Evolutionary conservation across 2,329 filamentous ascomycete species (phyloP).

Genomic region (Penicillium sp.): DNA sequence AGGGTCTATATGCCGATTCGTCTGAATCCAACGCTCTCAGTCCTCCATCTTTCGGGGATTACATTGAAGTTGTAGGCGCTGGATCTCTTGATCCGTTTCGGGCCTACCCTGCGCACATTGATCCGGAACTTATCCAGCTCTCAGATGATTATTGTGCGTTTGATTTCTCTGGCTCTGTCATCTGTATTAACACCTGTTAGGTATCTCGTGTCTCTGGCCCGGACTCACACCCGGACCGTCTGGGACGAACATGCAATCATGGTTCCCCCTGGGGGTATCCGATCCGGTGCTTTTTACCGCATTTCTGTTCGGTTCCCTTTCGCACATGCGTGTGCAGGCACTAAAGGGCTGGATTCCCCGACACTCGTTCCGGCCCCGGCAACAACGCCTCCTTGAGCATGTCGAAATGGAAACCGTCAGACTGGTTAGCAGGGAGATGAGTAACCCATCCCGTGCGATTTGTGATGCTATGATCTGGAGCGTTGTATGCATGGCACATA

Average conservation of each 20-base stretch:
- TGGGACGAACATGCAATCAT: conserved; percentile 21
- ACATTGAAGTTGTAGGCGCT: conserved; percentile 29
- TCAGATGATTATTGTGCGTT: conserved; percentile 36
- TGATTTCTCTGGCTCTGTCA: not conserved
- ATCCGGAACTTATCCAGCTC: conserved; percentile 29
- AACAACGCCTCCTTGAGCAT: conserved; percentile 31
- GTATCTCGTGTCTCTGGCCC: conserved; percentile 35
- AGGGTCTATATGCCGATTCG: not conserved
- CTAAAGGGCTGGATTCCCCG: conserved; percentile 31
- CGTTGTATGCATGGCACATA: conserved; percentile 42
- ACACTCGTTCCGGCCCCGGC: conserved; percentile 25
- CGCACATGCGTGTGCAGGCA: conserved; percentile 39
- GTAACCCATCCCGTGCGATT: conserved; percentile 34
- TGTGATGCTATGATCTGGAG: conserved; percentile 43
- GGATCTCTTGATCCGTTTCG: conserved; percentile 34
- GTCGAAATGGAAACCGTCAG: conserved; percentile 41
- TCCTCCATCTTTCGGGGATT: conserved; percentile 5
- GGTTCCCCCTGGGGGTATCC: conserved; percentile 37
- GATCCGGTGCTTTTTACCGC: conserved; percentile 38
- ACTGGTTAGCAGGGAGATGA: conserved; percentile 41
- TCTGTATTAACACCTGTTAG: conserved; percentile 17
- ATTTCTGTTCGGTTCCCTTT: conserved; percentile 38
- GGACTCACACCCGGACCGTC: conserved; percentile 29
- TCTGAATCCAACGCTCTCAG: conserved; percentile 5
- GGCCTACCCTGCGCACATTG: conserved; percentile 29